Base-by-base conservation (phyloP, 2,329 filamentous ascomycete genomes). In the Calonectria crousiana region DNA sequence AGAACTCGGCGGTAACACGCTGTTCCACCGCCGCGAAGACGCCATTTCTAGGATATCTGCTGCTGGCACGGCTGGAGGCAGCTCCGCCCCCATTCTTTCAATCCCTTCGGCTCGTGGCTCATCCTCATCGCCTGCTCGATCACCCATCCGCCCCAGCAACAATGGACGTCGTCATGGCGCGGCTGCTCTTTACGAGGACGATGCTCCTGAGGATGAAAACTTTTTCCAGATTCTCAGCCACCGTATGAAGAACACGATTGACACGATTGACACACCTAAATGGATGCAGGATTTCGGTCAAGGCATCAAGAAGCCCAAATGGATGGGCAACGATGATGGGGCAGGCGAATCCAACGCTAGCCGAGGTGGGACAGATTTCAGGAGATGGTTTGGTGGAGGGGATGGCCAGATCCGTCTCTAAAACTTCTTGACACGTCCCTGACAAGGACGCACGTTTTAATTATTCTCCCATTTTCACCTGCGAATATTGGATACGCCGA, bases 221-320 rank as follows among this genome's bases (percentile, higher is more conserved):
- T 95, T 98, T 84, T 95, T 98, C 81, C 91, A 94, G 77, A 93
- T 93, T 41, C 92, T 98, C 75, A 92, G 94, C 0, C 94, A 97
- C 82, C 90, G 96, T 44, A 93, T 99, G 79, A 94, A 93, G 84
- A 99, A 99, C 81, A 98, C 97, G 0, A 92, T 98, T 67, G 96
- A 98, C 75, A 94, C 92, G 0, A 90, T 95, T 2, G 93, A 95
- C 67, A 90, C 93, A 36, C 96, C 97, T 0, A 92, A 92, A 76
- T 98, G 96, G 95, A 87, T 98, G 76, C 90, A 92, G 78, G 93
- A 94, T 32, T 88, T 95, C 34, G 90, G 92, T 1, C 89, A 91
- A 72, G 90, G 90, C 11, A 91, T 96, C 84, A 95, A 93, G 84
- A 91, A 93, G 81, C 95, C 95, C 6, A 93, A 92, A 80, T 97